Evolutionary conservation across 495 filamentous ascomycete species (phyloP).

Genomic region (Tuber umbilicatum): DNA sequence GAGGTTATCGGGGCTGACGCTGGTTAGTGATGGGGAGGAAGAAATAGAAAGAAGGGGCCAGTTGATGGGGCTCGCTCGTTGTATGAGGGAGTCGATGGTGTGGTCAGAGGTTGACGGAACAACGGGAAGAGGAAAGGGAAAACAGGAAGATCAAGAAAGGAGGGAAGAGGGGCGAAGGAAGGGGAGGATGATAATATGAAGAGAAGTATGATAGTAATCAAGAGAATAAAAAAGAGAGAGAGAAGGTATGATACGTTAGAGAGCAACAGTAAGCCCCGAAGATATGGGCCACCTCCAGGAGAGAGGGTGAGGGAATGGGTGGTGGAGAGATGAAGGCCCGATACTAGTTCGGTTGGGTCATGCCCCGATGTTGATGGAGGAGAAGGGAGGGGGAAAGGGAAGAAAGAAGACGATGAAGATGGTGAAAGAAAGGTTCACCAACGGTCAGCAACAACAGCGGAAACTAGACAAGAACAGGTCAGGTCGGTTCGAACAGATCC

Average conservation of each 20-base stretch:
- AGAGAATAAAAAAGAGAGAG: conserved; percentile 17
- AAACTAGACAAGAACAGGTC: not conserved
- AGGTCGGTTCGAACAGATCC: conserved; percentile 23
- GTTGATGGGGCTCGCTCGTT: conserved; percentile 42
- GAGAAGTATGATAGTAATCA: not conserved
- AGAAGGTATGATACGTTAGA: conserved; percentile 13
- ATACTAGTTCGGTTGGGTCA: conserved; percentile 4
- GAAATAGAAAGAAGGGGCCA: conserved; percentile 28
- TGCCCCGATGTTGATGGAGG: conserved; percentile 6
- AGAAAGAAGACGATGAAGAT: conserved; percentile 43
- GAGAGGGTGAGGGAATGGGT: conserved; percentile 5
- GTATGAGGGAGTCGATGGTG: conserved; percentile 29
- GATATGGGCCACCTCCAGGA: conserved; percentile 14
- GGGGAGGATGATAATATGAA: not conserved
- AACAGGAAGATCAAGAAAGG: not conserved
- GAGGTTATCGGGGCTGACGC: conserved; percentile 44
- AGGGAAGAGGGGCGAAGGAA: not conserved
- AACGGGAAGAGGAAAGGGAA: conserved; percentile 3
- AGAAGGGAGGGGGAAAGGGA: conserved; percentile 17
- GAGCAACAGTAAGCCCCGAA: conserved; percentile 10
- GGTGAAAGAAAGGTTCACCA: conserved; percentile 24
- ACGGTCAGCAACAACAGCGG: conserved; percentile 21
- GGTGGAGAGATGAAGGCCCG: conserved; percentile 23
- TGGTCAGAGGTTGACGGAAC: conserved; percentile 34
- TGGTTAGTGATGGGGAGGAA: conserved; percentile 43